A percentile compares a stretch with the other conserved stretches of the same genome.
Conservation (phyloP, 2,329 filamentous ascomycete genomes). For the Sporothrix luriei region DNA sequence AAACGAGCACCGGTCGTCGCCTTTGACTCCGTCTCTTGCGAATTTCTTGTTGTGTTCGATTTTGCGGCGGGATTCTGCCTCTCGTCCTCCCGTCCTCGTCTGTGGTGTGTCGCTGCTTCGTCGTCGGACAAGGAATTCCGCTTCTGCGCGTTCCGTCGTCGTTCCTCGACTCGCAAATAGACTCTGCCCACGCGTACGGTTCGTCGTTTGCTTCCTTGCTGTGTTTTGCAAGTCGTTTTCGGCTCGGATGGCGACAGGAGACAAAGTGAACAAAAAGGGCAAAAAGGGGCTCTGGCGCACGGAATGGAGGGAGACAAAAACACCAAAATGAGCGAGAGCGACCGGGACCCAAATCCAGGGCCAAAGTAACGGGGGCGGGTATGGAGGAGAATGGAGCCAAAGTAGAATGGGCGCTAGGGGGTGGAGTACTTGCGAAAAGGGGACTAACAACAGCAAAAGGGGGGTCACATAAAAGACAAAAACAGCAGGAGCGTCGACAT, state of each 20-base stretch:
- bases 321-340: constrained; percentile 9
- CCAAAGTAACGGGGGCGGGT: constrained; percentile 24
- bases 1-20: neutral
- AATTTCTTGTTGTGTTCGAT: neutral
- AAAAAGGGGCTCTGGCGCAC: constrained; percentile 20
- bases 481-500: constrained; percentile 27
- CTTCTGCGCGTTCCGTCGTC: constrained; percentile 16
- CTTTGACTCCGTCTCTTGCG: neutral
- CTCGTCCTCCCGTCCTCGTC: neutral
- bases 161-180: constrained; percentile 7
- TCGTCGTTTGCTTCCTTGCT: constrained; percentile 11
- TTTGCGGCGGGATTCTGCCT: neutral
- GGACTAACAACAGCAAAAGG: constrained; percentile 23
- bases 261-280: constrained; percentile 4
- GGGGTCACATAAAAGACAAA: constrained; percentile 21
- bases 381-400: constrained; percentile 1
- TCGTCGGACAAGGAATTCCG: neutral
- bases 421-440: constrained; percentile 31
- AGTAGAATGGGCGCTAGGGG: constrained; percentile 27
- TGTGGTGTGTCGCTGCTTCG: neutral
- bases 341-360: neutral
- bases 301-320: constrained; percentile 26
- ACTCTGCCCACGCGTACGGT: neutral
- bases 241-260: constrained; percentile 4
- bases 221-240: neutral